Base-by-base conservation (phyloP, 164 flowering plant species). In the Liquidambar formosana region DNA sequence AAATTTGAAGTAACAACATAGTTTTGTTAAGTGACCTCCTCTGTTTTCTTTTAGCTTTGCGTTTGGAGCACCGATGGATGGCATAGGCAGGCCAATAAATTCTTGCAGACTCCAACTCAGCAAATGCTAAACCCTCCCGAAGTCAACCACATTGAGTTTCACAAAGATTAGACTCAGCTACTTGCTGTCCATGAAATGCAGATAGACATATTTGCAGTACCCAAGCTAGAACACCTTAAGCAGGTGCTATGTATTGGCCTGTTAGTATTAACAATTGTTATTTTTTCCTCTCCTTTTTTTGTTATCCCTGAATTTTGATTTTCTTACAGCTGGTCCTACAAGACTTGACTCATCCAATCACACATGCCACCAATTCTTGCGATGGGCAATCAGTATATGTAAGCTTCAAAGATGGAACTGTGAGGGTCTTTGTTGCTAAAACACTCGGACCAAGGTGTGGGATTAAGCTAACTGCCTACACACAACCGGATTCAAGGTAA, bases 61-160 rank as follows among this genome's bases (percentile, higher is more conserved):
- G 85, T 92, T 21, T 90, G 96, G 97, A 81, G 85, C 66, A 80
- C 79, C 16, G 94, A 85, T 78, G 86, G 74, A 67, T 92, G 97
- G 97, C 88, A 86, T 45, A 89, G 78, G 77, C 84, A 80, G 65
- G 75, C 79, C 19, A 76, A 75, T 67, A 86, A 73, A 66, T 73
- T 67, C 59, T 77, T 92, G 82, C 90, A 83, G 76, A 77, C 86
- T 72, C 93, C 92, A 3, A 23, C 62, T 60, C 93, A 88, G 0
- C 77, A 81, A 33, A 71, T 57, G 47, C 59, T 80, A n/a, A 48
- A 85, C 44, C 74, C 81, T 47, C 82, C 79, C 66, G 77, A 86
- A 59, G 87, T 83, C 41, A 92, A 94, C 6, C 83, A 85, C 25
- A 89, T 89, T 28, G 92, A 92, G 52, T 89, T 91, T 79, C 91